Base-by-base conservation (phyloP, 2,329 filamentous ascomycete species). In the Stenocarpella maydis region DNA sequence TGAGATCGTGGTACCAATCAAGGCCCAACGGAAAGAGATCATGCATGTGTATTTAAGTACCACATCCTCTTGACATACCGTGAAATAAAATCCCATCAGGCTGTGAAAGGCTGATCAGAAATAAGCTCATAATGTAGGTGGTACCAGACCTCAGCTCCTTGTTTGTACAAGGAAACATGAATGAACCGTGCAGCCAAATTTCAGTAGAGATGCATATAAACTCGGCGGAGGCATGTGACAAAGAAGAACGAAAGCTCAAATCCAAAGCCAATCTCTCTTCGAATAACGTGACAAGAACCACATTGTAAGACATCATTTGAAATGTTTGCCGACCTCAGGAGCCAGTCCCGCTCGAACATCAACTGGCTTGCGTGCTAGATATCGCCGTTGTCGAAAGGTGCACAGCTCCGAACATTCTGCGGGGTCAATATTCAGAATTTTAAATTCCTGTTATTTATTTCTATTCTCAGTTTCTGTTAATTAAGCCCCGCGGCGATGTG, bases 401-500 rank as follows among this genome's bases (percentile, higher is more conserved):
- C 21, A 12, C 14, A 37, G 17, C 19, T 15, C 14, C 17, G 12
- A 19, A 6, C 14, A 7, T 19, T n/a, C 9, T 1, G 12, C 4
- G 39, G 2, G 2, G 26, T n/a, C 14, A 28, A n/a, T 19, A 14
- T n/a, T 21, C 12, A 41, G 31, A 19, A 10, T 8, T 2, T 4
- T 34, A 2, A 21, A 31, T 12, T 34, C 2, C 14, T 45, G 21
- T 24, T 6, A 12, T 17, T 45, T 9, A 45, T 31, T 53, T 21
- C 37, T 34, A 26, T 28, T 15, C 21, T 68, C 65, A 28, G 63
- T 67, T 26, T 49, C 74, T 72, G 37, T 70, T 71, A 10, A 77
- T 70, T 17, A 76, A 69, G 2, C 68, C 61, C 3, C 74, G 73
- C 1, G 75, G 75, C 8, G 75, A 58, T 39, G 55, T 72, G 45